Conservation (phyloP, 352 stramenopile genomes). For the Phytophthora vignae region DNA sequence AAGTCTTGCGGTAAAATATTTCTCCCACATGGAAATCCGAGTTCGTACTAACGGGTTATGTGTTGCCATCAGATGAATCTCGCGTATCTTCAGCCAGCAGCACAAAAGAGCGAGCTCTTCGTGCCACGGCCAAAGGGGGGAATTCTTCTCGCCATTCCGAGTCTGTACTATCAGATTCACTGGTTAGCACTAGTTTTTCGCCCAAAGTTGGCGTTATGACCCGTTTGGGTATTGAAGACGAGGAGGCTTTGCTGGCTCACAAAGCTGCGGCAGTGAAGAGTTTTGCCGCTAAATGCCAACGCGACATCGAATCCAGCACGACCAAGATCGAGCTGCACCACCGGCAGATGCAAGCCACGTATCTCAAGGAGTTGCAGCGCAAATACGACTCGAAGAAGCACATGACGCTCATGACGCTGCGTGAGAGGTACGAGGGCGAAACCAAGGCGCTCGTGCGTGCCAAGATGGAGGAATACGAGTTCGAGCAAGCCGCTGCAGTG, state of each 20-base stretch:
- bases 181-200: conserved; percentile 13
- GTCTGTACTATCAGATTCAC: conserved; percentile 24
- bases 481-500: conserved; percentile 46
- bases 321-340: conserved; percentile 44
- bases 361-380: conserved; percentile 64
- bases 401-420: conserved; percentile 52
- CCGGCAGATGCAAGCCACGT: conserved; percentile 35
- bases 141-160: conserved; percentile 19
- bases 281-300: conserved; percentile 42
- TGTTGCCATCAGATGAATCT: conserved; percentile 16
- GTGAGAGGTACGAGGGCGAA: conserved; percentile 61
- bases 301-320: conserved; percentile 48
- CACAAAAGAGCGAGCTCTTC: conserved; percentile 19
- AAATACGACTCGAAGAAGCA: conserved; percentile 76
- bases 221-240: conserved; percentile 17
- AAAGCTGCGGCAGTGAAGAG: conserved; percentile 47
- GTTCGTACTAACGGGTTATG: background rate
- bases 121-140: background rate
- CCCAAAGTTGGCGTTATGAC: conserved; percentile 12
- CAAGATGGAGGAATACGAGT: conserved; percentile 59
- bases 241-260: conserved; percentile 40
- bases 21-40: background rate
- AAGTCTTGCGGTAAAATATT: conserved; percentile 30
- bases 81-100: conserved; percentile 33
- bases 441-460: conserved; percentile 51